Evolutionary conservation across 1,284 basidiomycete species (phyloP).

Genomic region (Psilocybe mexicana): DNA sequence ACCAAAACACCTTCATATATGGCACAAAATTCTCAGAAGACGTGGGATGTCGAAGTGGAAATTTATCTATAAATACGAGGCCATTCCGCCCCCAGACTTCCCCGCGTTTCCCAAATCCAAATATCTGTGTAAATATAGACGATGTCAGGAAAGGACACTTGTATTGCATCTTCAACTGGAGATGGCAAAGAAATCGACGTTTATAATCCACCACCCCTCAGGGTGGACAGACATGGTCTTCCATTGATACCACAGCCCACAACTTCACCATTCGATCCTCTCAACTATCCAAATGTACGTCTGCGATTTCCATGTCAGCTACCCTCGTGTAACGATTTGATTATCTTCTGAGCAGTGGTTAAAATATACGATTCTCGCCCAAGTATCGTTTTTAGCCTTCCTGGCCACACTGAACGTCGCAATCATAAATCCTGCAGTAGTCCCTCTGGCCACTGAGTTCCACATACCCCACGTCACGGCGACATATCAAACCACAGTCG

Average conservation of each 20-base stretch:
- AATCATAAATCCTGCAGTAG: slow-evolving; percentile 36
- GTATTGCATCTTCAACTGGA: background rate
- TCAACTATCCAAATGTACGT: slow-evolving; percentile 35
- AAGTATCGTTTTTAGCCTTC: slow-evolving; percentile 34
- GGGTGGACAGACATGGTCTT: slow-evolving; percentile 31
- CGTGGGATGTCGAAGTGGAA: background rate
- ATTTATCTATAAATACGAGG: slow-evolving; percentile 1
- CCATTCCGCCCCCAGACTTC: background rate
- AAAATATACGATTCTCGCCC: slow-evolving; percentile 31
- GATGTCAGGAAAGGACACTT: background rate
- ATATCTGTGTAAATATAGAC: background rate
- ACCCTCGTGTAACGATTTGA: background rate
- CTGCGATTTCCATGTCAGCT: background rate
- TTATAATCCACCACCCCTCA: slow-evolving; percentile 9
- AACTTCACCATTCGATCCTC: slow-evolving; percentile 29
- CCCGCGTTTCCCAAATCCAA: background rate
- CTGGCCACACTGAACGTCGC: slow-evolving; percentile 35
- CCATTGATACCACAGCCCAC: slow-evolving; percentile 37
- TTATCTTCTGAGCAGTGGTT: slow-evolving; percentile 25
- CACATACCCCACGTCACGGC: slow-evolving; percentile 31
- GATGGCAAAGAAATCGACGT: background rate
- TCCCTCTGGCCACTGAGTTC: slow-evolving; percentile 33
- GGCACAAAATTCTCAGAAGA: background rate
- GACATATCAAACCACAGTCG: slow-evolving; percentile 37
- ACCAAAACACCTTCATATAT: background rate